Percentiles rank a stretch among this genome's conserved stretches.
These are phyloP conservation scores for Paracamarosporium sp. DNA, from an alignment of 2,329 filamentous ascomycete genomes.

Conservation along the genomic window DNA sequence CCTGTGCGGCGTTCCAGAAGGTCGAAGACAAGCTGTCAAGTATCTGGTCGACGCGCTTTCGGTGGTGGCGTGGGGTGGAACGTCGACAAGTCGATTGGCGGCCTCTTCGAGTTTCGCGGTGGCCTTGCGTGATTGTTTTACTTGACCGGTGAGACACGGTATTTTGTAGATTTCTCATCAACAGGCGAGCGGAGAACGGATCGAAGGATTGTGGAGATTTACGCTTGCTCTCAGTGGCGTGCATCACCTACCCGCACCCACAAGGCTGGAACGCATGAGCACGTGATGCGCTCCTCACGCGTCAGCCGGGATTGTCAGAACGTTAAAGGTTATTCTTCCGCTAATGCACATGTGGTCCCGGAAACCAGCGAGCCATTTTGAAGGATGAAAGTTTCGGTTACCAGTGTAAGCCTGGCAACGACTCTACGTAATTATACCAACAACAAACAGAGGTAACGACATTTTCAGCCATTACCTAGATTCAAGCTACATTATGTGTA, in stretches of 20 bases:
- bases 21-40: neutral
- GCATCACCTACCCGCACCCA: neutral
- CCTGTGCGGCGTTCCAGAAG: neutral
- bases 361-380: neutral
- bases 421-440: neutral
- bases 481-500: constrained; percentile 40
- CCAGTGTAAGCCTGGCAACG: neutral
- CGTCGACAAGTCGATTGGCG: neutral
- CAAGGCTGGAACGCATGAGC: constrained; percentile 10
- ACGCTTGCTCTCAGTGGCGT: neutral
- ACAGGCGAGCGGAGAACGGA: neutral
- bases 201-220: neutral
- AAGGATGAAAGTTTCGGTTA: neutral
- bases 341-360: neutral
- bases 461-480: neutral
- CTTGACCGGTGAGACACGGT: neutral
- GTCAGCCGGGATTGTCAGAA: neutral
- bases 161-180: neutral
- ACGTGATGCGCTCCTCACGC: constrained; percentile 9
- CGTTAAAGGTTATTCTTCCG: neutral
- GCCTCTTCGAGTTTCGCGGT: neutral
- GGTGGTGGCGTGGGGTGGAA: neutral
- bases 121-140: neutral
- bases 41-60: neutral
- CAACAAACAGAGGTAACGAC: neutral